Evolutionary conservation across 495 filamentous ascomycete genomes (phyloP).

Genomic region (Penicillium lividum): DNA sequence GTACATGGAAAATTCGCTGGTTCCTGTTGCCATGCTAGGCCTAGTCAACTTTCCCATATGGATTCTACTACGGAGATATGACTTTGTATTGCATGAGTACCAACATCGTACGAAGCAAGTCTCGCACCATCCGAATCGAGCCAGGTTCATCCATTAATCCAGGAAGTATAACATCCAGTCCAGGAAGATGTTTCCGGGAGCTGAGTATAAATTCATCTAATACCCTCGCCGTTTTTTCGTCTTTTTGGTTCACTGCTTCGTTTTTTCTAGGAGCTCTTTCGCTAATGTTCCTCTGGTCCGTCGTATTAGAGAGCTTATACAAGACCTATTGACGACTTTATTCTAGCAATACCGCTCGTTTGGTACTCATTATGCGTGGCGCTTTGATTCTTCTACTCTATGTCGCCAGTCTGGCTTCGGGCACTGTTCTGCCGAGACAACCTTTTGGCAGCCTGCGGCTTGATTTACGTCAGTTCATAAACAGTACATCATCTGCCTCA

Average conservation of each 20-base stretch:
- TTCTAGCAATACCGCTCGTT: conserved; percentile 16
- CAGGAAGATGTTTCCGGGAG: not conserved
- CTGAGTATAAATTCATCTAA: conserved; percentile 15
- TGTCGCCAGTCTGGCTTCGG: conserved; percentile 25
- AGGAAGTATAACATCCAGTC: conserved; percentile 1
- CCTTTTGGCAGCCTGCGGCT: not conserved
- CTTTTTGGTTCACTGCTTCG: conserved; percentile 9
- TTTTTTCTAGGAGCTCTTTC: conserved; percentile 29
- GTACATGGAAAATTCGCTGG: conserved; percentile 9
- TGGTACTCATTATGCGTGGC: conserved; percentile 23
- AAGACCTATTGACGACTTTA: not conserved
- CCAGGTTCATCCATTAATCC: not conserved
- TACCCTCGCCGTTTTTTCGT: conserved; percentile 1
- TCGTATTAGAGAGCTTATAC: conserved; percentile 15
- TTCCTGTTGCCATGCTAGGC: conserved; percentile 5
- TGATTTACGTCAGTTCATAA: not conserved
- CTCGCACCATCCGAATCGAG: conserved; percentile 12
- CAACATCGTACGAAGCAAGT: conserved; percentile 13
- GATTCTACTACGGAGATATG: conserved; percentile 11
- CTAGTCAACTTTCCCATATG: conserved; percentile 17
- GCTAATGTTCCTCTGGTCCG: conserved; percentile 27
- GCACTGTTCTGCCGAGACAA: conserved; percentile 14
- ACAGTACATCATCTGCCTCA: not conserved
- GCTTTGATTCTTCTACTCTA: conserved; percentile 22
- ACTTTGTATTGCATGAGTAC: conserved; percentile 9